Base-by-base conservation (phyloP, 1,284 basidiomycete species). In the Melampsora abietis-canadensis region DNA sequence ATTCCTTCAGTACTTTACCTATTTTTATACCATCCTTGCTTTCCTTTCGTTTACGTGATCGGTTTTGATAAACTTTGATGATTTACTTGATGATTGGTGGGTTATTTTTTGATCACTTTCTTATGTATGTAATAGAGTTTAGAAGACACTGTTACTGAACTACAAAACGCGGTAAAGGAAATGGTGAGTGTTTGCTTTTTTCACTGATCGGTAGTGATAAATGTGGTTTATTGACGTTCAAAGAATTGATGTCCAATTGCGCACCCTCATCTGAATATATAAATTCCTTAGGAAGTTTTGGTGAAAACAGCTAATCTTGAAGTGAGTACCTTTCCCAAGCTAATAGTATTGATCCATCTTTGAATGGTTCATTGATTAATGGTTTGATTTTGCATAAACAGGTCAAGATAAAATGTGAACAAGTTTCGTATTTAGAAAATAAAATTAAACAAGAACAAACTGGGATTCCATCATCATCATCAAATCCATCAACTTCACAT, bases 241-340 rank as follows among this genome's bases (percentile, higher is more conserved):
- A 37, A 2, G 6, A 37, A 37, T 12, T 37, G 10, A 37, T 37
- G 3, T 37, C 34, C 6, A 37, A 37, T 21, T 7, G 27, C 10
- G 6, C 21, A 34, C 31, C 59, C 21, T 30, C 6, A 62, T 30
- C 31, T 31, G 8, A 10, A 8, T 62, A 14, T 24, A 17, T 62
- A 7, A 24, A 37, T n/a, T 27, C 31, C 2, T 31, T 24, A 70
- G 68, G 68, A 70, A 46, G 7, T 37, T 7, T 48, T 70, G 8
- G 60, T 70, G 17, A 70, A 70, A 54, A 63, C 68, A 34, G 61
- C 68, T 17, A 70, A 60, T 21, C 59, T 62, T 24, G 68, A 70
- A 46, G 68, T 70, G n/a, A 19, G 68, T 70, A 19, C 10, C 12
- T 19, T n/a, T 61, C 19, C 7, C 2, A 54, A n/a, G 8, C 15